phyloP scores from a whole-genome alignment of 805 yeast genomes.

The Yarrowia sp. region DNA sequence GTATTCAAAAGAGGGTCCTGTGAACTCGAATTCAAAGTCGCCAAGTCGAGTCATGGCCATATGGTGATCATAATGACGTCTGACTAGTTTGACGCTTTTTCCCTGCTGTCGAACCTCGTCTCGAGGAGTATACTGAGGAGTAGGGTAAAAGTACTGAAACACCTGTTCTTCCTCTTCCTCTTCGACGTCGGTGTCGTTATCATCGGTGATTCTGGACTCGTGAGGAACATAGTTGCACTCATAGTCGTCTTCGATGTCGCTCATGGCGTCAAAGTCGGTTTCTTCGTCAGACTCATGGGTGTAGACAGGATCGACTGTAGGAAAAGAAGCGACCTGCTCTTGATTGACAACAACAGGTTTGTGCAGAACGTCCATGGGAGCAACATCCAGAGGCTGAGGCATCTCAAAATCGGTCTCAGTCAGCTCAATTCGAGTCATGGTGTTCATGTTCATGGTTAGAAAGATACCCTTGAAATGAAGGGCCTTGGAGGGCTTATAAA shows the following conservation, averaged over 20 bases:
- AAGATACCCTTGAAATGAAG: too few species aligned
- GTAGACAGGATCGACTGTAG: background rate
- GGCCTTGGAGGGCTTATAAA: background rate
- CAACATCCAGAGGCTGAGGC: too few species aligned
- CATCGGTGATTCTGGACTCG: background rate
- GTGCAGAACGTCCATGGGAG: background rate
- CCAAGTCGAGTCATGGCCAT: background rate
- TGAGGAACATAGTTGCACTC: background rate
- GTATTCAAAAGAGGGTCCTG: background rate
- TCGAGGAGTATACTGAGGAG: background rate
- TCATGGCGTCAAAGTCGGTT: background rate
- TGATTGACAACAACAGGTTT: too few species aligned
- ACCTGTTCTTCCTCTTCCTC: background rate
- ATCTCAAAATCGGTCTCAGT: too few species aligned
- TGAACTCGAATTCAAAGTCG: background rate
- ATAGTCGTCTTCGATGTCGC: background rate
- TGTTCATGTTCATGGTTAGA: too few species aligned
- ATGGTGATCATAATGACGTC: background rate
- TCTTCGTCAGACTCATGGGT: background rate
- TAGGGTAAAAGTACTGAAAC: background rate
- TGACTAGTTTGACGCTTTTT: background rate
- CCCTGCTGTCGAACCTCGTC: background rate
- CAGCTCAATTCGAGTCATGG: too few species aligned
- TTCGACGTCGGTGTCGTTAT: background rate
- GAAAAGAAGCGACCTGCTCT: background rate